A percentile compares a stretch with the other conserved stretches of the same genome.
These are phyloP conservation scores for Aspergillus ruber DNA, from an alignment of 2,329 filamentous ascomycete genomes.

Conservation along the genomic window DNA sequence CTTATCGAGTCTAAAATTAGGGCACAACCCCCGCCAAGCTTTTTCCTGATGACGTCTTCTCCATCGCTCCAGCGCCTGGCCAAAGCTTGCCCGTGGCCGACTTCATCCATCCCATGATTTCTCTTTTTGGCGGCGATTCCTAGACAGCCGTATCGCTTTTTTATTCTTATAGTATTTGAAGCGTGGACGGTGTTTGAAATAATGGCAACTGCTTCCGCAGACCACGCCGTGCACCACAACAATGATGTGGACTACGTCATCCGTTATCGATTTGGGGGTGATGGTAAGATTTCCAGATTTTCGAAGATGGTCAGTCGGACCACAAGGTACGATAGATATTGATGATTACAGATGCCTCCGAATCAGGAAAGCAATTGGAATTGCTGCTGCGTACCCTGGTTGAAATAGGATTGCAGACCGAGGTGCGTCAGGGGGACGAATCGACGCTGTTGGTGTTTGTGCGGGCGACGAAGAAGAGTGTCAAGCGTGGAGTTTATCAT, in stretches of 20 bases:
- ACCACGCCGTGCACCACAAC: constrained; percentile 41
- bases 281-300: background rate
- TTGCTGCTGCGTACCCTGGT: constrained; percentile 71
- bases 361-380: constrained; percentile 70
- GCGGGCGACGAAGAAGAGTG: constrained; percentile 68
- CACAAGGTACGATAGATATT: background rate
- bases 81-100: background rate
- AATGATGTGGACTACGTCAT: constrained; percentile 86
- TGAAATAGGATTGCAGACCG: constrained; percentile 72
- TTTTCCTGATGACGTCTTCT: constrained; percentile 1
- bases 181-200: too few species aligned
- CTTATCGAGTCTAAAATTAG: background rate
- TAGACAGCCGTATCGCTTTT: background rate
- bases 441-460: constrained; percentile 77
- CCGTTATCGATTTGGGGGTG: constrained; percentile 68
- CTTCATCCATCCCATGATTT: background rate
- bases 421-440: constrained; percentile 74
- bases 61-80: background rate
- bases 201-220: constrained; percentile 25
- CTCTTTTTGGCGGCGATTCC: background rate
- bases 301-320: background rate
- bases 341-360: constrained; percentile 51
- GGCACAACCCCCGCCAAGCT: constrained; percentile 1
- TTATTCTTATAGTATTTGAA: background rate
- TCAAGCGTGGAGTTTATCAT: constrained; percentile 77